Evolutionary conservation across 2,329 filamentous ascomycete genomes (phyloP).

Genomic region (Penicillium palitans): DNA sequence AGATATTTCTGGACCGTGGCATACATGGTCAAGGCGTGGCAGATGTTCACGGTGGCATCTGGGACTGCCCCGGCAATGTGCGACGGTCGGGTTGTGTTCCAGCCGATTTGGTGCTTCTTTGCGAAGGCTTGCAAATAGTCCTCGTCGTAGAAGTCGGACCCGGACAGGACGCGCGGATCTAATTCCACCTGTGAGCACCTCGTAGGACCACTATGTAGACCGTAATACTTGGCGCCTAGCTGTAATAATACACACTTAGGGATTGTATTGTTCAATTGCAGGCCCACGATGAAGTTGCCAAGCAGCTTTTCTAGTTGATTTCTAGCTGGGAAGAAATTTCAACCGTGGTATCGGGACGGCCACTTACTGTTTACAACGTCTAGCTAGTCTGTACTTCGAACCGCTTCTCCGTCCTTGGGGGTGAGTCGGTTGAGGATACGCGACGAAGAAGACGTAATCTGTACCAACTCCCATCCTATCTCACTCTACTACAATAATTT

Average conservation of each 20-base stretch:
- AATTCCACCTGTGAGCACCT: constrained; percentile 49
- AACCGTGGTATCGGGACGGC: neutral
- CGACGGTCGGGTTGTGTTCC: constrained; percentile 53
- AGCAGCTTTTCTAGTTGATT: neutral
- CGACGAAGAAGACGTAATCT: constrained; percentile 53
- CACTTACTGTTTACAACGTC: constrained; percentile 9
- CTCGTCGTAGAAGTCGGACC: constrained; percentile 56
- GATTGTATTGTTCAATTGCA: neutral
- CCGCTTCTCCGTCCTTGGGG: constrained; percentile 45
- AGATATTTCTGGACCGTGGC: constrained; percentile 34
- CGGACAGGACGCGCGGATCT: constrained; percentile 23
- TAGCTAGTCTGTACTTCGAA: constrained; percentile 55
- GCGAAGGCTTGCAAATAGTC: constrained; percentile 50
- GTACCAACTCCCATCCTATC: constrained; percentile 28
- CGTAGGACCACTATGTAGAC: constrained; percentile 50
- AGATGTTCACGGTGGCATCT: constrained; percentile 53
- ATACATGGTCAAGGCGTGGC: constrained; percentile 51
- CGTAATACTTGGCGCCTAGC: constrained; percentile 57
- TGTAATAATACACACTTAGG: constrained; percentile 53
- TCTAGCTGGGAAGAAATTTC: too few species aligned
- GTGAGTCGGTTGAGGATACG: constrained; percentile 54
- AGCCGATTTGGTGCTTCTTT: constrained; percentile 38
- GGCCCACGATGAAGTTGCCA: neutral
- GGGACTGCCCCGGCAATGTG: constrained; percentile 53
- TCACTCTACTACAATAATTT: constrained; percentile 29